Base-by-base conservation (phyloP, 441 rosid genomes). In the Daphne laureola region DNA sequence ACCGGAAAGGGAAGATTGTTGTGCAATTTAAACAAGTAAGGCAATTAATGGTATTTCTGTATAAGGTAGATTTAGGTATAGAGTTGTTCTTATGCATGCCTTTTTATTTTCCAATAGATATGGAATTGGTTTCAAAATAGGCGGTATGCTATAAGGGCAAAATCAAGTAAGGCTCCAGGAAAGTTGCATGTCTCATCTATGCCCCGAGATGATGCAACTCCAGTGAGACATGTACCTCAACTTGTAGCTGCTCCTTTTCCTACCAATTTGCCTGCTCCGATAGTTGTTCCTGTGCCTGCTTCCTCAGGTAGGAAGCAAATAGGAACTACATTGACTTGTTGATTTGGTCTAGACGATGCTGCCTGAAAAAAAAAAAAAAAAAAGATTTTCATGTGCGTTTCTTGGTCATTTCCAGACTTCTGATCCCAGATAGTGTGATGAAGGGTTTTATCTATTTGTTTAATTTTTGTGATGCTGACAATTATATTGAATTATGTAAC, bases 121-220 rank as follows among this genome's bases (percentile, higher is more conserved):
- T 93, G 99, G 95, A 93, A 93, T 71, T 93, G 99, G 99, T 93
- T 93, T 73, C 99, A 93, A 69, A 93, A 93, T 68, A 90, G 77
- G 74, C 83, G 99, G 27, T 93, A 90, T 78, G 92, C 99, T 41
- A 68, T 90, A 54, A 76, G 99, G 65, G 95, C 97, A 42, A 93
- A 81, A 75, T 66, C 89, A 42, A 79, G 69, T 59, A 93, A 82
- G 80, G 58, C 79, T 65, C 95, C 97, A 13, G 90, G 76, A 57
- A 93, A 93, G 73, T 78, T 93, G 57, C 72, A 77, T 69, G 80
- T 84, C 48, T 67, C 91, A 53, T 84, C 87, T 55, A 63, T 79
- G 86, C 74, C 76, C 4, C 81, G 79, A 45, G 90, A 82, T 48
- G 97, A 83, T 67, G 46, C 76, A 12, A 66, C 74, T 65, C 80